Percentiles rank a stretch among this genome's conserved stretches.
Evolutionary conservation across 2,329 filamentous ascomycete species (phyloP).

Genomic region (Pseudogymnoascus destructans): DNA sequence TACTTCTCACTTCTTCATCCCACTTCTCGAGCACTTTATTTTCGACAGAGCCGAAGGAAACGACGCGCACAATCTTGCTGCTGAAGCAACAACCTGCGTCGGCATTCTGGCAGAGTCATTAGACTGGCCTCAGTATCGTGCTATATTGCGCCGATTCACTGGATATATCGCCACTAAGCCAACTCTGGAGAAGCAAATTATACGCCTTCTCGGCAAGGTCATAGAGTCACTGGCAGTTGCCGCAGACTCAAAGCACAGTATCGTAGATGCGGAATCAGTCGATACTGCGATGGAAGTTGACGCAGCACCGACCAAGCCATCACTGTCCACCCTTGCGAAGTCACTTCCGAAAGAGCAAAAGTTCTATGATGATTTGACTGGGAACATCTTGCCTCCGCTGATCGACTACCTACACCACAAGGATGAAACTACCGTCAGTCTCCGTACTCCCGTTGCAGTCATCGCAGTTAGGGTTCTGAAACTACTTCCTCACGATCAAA

Average conservation of each 20-base stretch:
- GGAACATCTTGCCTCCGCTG: constrained; percentile 65
- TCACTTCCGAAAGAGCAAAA: constrained; percentile 57
- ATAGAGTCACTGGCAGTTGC: constrained; percentile 61
- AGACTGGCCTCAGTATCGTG: constrained; percentile 83
- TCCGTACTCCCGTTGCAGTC: constrained; percentile 79
- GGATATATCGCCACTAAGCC: constrained; percentile 69
- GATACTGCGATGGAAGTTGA: constrained; percentile 31
- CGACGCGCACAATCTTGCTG: constrained; percentile 76
- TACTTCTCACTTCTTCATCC: constrained; percentile 75
- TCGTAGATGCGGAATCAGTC: constrained; percentile 22
- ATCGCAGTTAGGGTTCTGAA: constrained; percentile 80
- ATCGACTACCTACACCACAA: constrained; percentile 84
- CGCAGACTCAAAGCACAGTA: constrained; percentile 27
- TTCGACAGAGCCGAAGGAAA: constrained; percentile 61
- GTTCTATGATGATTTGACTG: constrained; percentile 57
- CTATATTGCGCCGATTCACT: constrained; percentile 71
- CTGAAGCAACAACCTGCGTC: constrained; percentile 74
- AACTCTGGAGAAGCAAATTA: constrained; percentile 72
- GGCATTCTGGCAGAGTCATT: constrained; percentile 60
- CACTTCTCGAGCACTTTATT: constrained; percentile 86
- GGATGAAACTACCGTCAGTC: constrained; percentile 85
- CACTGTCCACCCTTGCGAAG: constrained; percentile 37
- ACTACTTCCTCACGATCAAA: constrained; percentile 58
- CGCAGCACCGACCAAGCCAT: constrained; percentile 20
- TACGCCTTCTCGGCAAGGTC: constrained; percentile 68